phyloP scores from a whole-genome alignment of 2,329 filamentous ascomycete genomes.

The Diaporthe sp. region DNA sequence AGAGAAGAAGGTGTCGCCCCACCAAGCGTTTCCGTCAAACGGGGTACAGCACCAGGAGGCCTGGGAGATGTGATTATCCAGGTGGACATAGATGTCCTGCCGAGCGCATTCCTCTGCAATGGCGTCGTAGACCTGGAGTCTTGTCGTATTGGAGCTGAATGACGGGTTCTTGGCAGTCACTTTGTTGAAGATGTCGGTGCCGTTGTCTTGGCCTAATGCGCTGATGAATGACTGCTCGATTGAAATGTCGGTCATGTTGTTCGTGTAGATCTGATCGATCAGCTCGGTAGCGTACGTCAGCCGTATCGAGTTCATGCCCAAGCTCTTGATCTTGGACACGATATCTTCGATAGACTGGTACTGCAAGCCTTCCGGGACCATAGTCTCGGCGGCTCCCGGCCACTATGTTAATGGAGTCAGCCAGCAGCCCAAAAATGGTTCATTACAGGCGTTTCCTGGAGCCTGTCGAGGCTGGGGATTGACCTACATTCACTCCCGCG shows the following conservation, averaged over 20 bases:
- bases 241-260: conserved; percentile 61
- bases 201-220: conserved; percentile 66
- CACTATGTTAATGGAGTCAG: conserved; percentile 51
- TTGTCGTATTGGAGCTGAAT: conserved; percentile 67
- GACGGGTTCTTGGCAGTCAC: conserved; percentile 70
- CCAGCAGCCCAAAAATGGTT: no score
- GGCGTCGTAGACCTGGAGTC: conserved; percentile 72
- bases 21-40: conserved; percentile 72
- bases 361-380: conserved; percentile 76
- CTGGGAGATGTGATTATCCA: conserved; percentile 73
- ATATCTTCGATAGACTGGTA: conserved; percentile 70
- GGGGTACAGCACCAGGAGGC: conserved; percentile 71
- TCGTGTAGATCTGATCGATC: conserved; percentile 70
- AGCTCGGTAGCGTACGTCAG: conserved; percentile 76
- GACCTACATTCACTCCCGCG: conserved; percentile 64
- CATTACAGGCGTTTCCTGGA: not conserved
- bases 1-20: conserved; percentile 72
- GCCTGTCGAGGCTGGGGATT: not conserved
- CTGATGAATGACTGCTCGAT: conserved; percentile 60
- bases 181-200: conserved; percentile 62
- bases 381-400: conserved; percentile 73
- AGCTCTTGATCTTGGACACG: conserved; percentile 68
- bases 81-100: conserved; percentile 70
- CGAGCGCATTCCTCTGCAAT: conserved; percentile 70
- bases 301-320: conserved; percentile 75